These are phyloP conservation scores for Plantago ovata DNA, from an alignment of 257 asterid species.

Conservation along the genomic window DNA sequence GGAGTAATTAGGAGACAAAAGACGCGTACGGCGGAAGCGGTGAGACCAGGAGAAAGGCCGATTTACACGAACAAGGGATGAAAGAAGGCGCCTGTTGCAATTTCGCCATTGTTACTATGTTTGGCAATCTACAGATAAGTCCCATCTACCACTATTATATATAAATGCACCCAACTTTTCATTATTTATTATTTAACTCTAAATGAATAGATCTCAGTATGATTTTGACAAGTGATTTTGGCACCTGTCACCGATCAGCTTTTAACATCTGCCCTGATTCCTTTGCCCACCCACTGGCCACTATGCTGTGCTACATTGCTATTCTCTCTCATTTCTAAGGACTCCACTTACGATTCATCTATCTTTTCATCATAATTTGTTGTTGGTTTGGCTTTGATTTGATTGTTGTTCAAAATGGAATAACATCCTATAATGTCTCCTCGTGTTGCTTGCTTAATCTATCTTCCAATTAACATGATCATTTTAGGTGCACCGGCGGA, in stretches of 20 bases:
- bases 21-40: conserved; percentile 4
- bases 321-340: no score
- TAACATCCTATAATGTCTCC: not conserved
- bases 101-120: conserved; percentile 31
- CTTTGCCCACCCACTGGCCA: no score
- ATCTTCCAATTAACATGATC: not conserved
- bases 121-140: conserved; percentile 55
- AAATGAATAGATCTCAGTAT: conserved; percentile 5
- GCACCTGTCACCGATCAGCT: conserved; percentile 43
- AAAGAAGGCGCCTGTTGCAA: conserved; percentile 30
- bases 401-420: conserved; percentile 26
- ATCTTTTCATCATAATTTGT: conserved; percentile 4
- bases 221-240: conserved; percentile 47
- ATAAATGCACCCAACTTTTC: conserved; percentile 34
- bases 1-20: conserved; percentile 14
- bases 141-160: no score
- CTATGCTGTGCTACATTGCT: no score
- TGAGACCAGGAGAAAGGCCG: conserved; percentile 24
- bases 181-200: no score
- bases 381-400: conserved; percentile 16
- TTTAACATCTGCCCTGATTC: conserved; percentile 24
- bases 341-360: conserved; percentile 19
- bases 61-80: conserved; percentile 52
- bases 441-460: conserved; percentile 1
- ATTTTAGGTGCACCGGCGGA: not conserved